Evolutionary conservation across 495 filamentous ascomycete species (phyloP).

Genomic region (Penicillium nucicola): DNA sequence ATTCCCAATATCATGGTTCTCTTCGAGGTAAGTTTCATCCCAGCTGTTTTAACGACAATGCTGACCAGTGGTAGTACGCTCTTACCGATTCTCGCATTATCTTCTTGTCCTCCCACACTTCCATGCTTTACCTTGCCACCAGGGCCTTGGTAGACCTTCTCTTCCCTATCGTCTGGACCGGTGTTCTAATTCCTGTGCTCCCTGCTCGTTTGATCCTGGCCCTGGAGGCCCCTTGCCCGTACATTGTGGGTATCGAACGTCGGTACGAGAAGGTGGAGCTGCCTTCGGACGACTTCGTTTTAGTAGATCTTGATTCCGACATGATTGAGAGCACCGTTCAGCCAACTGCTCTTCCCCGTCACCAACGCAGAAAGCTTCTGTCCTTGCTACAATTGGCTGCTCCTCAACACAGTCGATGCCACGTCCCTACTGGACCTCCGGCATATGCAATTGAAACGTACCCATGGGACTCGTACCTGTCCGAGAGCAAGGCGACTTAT

Average conservation of each 20-base stretch:
- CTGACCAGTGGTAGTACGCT: conserved; percentile 54
- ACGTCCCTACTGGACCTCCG: conserved; percentile 84
- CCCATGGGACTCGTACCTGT: conserved; percentile 82
- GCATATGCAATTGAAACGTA: conserved; percentile 90
- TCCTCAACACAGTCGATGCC: conserved; percentile 83
- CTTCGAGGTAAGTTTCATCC: conserved; percentile 57
- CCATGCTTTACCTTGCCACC: conserved; percentile 91
- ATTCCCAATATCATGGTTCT: conserved; percentile 88
- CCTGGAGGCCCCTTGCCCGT: conserved; percentile 92
- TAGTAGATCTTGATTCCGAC: conserved; percentile 90
- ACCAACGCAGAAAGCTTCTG: conserved; percentile 84
- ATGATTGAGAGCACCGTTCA: conserved; percentile 74
- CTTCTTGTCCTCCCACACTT: conserved; percentile 88
- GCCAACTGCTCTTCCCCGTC: conserved; percentile 75
- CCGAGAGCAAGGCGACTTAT: conserved; percentile 80
- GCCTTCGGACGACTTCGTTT: conserved; percentile 93
- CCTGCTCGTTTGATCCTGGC: conserved; percentile 85
- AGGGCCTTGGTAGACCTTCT: conserved; percentile 78
- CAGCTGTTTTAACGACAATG: not conserved
- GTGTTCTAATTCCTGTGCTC: conserved; percentile 88
- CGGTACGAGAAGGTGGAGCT: conserved; percentile 89
- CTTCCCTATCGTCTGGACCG: conserved; percentile 88
- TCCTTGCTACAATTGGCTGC: conserved; percentile 87
- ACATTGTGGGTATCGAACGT: conserved; percentile 92
- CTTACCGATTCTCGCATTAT: conserved; percentile 94